phyloP scores from a whole-genome alignment of 306 rosid genomes.

The Cicer pinnatifidum region DNA sequence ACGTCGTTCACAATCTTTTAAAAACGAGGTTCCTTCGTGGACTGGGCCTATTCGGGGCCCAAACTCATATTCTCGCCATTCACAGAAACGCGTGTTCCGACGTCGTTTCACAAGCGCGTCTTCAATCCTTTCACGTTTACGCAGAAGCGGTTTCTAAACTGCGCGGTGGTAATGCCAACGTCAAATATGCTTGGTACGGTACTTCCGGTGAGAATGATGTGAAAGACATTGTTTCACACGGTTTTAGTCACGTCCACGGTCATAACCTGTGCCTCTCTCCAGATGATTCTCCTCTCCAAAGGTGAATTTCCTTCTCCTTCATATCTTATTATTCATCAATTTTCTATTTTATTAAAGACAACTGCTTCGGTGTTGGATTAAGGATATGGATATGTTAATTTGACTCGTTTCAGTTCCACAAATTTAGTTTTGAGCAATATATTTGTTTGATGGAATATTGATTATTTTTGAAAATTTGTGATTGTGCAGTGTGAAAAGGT shows the following conservation, averaged over 20 bases:
- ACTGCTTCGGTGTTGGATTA: too few relatives aligned
- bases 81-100: conserved; percentile 49
- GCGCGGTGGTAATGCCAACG: conserved; percentile 64
- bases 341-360: too few relatives aligned
- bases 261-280: conserved; percentile 53
- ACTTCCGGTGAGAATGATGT: conserved; percentile 56
- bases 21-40: conserved; percentile 54
- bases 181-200: conserved; percentile 77
- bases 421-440: too few relatives aligned
- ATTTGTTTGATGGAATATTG: not conserved
- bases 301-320: conserved; percentile 42
- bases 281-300: conserved; percentile 66
- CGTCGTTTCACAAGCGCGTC: conserved; percentile 58
- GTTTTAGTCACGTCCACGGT: conserved; percentile 53
- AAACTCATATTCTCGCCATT: conserved; percentile 50
- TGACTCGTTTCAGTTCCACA: too few relatives aligned
- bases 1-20: conserved; percentile 57
- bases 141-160: conserved; percentile 57
- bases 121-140: conserved; percentile 63
- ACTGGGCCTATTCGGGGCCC: conserved; percentile 53
- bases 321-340: too few relatives aligned
- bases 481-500: conserved; percentile 55
- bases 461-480: not conserved
- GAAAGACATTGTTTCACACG: conserved; percentile 56
- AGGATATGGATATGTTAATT: too few relatives aligned